A percentile compares a stretch with the other conserved stretches of the same genome.
Conservation (phyloP, 176 grass and related monocot genomes). For the Juncus inflexus region DNA sequence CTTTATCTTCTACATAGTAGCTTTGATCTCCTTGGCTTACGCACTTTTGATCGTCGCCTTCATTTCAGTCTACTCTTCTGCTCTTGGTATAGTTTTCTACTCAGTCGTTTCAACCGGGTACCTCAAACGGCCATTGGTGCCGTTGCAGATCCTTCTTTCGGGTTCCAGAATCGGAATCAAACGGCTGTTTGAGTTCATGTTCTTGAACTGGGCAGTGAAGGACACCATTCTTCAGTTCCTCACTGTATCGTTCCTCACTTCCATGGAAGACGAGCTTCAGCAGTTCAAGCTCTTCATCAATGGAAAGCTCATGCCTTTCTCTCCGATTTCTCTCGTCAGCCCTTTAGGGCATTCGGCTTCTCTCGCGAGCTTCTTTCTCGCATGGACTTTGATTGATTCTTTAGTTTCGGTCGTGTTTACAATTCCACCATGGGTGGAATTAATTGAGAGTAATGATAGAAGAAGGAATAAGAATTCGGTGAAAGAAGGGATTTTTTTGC, state of each 20-base stretch:
- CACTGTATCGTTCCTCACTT: slow-evolving; percentile 68
- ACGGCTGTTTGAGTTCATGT: slow-evolving; percentile 53
- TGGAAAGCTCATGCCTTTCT: slow-evolving; percentile 81
- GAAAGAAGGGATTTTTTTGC: slow-evolving; percentile 83
- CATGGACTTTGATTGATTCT: slow-evolving; percentile 70
- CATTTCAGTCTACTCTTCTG: slow-evolving; percentile 53
- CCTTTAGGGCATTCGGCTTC: slow-evolving; percentile 47
- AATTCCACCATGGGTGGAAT: slow-evolving; percentile 78
- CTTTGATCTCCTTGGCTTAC: slow-evolving; percentile 62
- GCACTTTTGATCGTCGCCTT: slow-evolving; percentile 64
- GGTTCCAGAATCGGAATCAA: slow-evolving; percentile 37
- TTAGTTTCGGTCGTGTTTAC: slow-evolving; percentile 73
- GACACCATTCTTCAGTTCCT: slow-evolving; percentile 77
- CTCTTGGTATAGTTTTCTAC: slow-evolving; percentile 57
- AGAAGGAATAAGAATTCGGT: slow-evolving; percentile 59
- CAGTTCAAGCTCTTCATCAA: slow-evolving; percentile 78
- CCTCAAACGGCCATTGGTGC: slow-evolving; percentile 24
- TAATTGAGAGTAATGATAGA: slow-evolving; percentile 70
- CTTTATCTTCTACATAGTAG: slow-evolving; percentile 58
- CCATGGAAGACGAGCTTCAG: slow-evolving; percentile 66
- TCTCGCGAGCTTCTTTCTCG: slow-evolving; percentile 64
- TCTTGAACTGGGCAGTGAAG: slow-evolving; percentile 72
- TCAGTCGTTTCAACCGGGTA: slow-evolving; percentile 40
- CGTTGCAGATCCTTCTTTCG: slow-evolving; percentile 35
- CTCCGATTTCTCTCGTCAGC: slow-evolving; percentile 41